Conservation (phyloP, 306 rosid genomes). For the Cyclanthera cordifolia region DNA sequence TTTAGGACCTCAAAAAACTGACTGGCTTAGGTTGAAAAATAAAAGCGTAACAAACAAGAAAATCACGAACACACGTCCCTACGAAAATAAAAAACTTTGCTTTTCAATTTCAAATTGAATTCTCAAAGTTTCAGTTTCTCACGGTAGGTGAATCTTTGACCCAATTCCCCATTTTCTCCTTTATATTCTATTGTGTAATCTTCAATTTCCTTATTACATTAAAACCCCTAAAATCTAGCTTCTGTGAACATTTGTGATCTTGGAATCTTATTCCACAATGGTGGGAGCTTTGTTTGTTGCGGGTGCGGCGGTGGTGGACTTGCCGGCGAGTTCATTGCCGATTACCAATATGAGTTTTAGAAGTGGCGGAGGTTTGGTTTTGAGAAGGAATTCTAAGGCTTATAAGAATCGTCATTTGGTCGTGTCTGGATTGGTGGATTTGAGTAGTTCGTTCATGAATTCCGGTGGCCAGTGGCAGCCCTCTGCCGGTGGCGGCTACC, state of each 20-base stretch:
- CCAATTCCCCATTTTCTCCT: conserved; percentile 9
- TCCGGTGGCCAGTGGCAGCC: conserved; percentile 48
- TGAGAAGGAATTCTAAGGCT: conserved; percentile 23
- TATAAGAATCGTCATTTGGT: conserved; percentile 25
- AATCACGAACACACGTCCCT: conserved; percentile 10
- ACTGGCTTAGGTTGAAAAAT: conserved; percentile 27
- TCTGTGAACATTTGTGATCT: background rate
- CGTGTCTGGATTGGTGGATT: no score
- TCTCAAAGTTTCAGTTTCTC: conserved; percentile 18
- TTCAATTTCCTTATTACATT: background rate
- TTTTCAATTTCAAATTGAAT: conserved; percentile 15
- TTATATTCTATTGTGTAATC: conserved; percentile 4
- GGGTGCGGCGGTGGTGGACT: conserved; percentile 62
- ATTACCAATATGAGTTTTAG: conserved; percentile 39
- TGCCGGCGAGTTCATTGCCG: conserved; percentile 60
- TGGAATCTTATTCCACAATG: conserved; percentile 27
- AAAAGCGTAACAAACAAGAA: no score
- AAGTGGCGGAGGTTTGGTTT: conserved; percentile 45
- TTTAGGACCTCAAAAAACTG: conserved; percentile 42
- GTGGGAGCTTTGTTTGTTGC: conserved; percentile 57
- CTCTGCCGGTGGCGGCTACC: conserved; percentile 20
- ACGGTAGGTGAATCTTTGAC: conserved; percentile 42
- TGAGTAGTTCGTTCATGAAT: conserved; percentile 52
- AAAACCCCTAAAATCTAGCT: background rate
- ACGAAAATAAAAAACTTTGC: conserved; percentile 24